Evolutionary conservation across 148 eudicot genomes (phyloP).

Genomic region (Cornus florida): DNA sequence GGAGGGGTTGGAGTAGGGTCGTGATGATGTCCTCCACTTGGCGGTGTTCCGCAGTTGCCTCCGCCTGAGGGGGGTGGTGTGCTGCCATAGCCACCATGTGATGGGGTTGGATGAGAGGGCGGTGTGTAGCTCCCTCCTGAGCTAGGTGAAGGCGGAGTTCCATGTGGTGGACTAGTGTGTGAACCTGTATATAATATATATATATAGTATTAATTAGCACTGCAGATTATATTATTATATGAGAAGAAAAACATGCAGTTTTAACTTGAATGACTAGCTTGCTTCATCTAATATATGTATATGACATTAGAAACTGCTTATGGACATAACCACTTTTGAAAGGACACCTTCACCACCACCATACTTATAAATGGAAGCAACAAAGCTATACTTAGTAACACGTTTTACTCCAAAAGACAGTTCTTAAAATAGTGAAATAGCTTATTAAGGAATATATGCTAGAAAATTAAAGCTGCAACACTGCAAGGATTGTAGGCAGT

Average conservation of each 20-base stretch:
- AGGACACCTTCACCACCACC: too few species aligned
- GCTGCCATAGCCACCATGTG: background rate
- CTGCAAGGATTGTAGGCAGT: background rate
- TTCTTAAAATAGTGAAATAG: background rate
- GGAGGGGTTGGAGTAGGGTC: constrained; percentile 43
- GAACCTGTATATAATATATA: constrained; percentile 17
- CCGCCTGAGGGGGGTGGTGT: background rate
- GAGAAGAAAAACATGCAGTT: too few species aligned
- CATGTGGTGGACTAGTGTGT: constrained; percentile 24
- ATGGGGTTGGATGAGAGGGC: constrained; percentile 2
- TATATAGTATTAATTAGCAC: background rate
- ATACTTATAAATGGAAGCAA: too few species aligned
- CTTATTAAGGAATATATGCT: background rate
- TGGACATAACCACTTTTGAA: too few species aligned
- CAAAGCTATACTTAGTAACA: too few species aligned
- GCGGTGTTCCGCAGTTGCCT: constrained; percentile 29
- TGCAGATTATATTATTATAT: too few species aligned
- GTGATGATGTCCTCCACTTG: constrained; percentile 37
- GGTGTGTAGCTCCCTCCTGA: constrained; percentile 12
- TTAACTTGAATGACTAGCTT: background rate
- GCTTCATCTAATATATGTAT: background rate
- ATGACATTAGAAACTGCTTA: too few species aligned
- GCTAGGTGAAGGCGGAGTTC: constrained; percentile 11
- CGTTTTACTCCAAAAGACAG: background rate
- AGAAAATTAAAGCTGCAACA: background rate